Percentiles rank a stretch among this genome's conserved stretches.
Evolutionary conservation across 2,329 filamentous ascomycete species (phyloP).

Genomic region (Byssochlamys sp.): DNA sequence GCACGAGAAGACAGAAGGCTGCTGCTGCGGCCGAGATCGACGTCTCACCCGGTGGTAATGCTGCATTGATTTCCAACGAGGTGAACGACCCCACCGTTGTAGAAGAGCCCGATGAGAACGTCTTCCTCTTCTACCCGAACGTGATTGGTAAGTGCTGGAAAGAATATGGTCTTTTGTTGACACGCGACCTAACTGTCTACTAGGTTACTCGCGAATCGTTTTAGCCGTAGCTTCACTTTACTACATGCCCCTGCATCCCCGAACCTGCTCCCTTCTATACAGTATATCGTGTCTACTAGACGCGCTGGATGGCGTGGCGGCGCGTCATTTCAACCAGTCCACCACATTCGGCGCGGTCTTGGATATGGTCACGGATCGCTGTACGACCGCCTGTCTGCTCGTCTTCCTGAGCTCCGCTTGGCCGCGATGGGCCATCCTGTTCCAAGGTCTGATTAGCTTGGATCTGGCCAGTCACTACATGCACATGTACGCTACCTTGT

Average conservation of each 20-base stretch:
- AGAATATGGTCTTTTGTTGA: background rate
- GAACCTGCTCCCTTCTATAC: slow-evolving; percentile 78
- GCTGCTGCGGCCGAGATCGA: slow-evolving; percentile 24
- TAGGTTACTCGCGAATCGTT: slow-evolving; percentile 68
- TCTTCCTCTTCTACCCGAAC: slow-evolving; percentile 74
- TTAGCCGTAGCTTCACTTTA: slow-evolving; percentile 85
- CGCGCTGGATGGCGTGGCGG: slow-evolving; percentile 88
- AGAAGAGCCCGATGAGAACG: slow-evolving; percentile 53
- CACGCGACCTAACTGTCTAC: background rate
- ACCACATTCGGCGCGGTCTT: slow-evolving; percentile 93
- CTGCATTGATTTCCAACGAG: slow-evolving; percentile 19
- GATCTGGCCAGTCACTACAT: slow-evolving; percentile 96
- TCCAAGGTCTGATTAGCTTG: slow-evolving; percentile 84
- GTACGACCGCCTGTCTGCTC: slow-evolving; percentile 87
- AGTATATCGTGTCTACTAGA: slow-evolving; percentile 90
- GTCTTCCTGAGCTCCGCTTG: slow-evolving; percentile 93
- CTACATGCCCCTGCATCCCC: slow-evolving; percentile 98
- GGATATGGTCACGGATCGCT: slow-evolving; percentile 98
- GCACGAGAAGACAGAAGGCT: slow-evolving; percentile 33
- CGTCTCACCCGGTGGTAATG: slow-evolving; percentile 20
- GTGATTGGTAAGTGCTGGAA: slow-evolving; percentile 55
- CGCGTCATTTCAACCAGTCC: slow-evolving; percentile 74
- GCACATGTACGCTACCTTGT: slow-evolving; percentile 94
- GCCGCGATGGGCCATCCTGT: slow-evolving; percentile 84
- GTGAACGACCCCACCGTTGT: slow-evolving; percentile 17